Evolutionary conservation across 208 protist genomes (phyloP).

Genomic region (Jaenimonas drosophilae): DNA sequence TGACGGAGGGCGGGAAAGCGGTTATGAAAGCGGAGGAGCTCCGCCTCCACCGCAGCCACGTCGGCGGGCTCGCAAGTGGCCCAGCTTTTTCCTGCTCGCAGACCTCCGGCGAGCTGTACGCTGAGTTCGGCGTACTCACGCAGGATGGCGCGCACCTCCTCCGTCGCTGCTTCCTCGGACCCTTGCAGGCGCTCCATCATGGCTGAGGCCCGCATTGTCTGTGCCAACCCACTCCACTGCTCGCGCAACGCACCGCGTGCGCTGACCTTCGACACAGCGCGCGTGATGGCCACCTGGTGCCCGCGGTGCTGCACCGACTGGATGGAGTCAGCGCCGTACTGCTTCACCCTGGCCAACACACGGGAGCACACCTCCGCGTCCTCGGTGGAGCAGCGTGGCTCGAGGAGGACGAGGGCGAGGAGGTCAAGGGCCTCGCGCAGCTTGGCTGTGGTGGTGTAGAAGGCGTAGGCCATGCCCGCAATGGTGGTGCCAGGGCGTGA

Average conservation of each 20-base stretch:
- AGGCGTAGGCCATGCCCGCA: conserved; percentile 57
- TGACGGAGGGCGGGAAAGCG: conserved; percentile 12
- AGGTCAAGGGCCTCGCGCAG: conserved; percentile 67
- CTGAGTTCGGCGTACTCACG: conserved; percentile 27
- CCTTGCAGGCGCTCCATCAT: conserved; percentile 65
- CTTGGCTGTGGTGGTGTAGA: conserved; percentile 84
- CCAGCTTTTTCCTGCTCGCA: conserved; percentile 53
- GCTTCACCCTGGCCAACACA: conserved; percentile 55
- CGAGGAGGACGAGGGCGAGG: conserved; percentile 43
- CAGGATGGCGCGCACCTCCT: conserved; percentile 23
- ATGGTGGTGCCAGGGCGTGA: conserved; percentile 33
- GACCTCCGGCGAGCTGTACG: conserved; percentile 21
- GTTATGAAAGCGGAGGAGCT: conserved; percentile 28
- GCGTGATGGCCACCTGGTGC: conserved; percentile 53
- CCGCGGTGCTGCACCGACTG: conserved; percentile 66
- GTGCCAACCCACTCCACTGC: conserved; percentile 62
- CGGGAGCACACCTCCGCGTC: conserved; percentile 67
- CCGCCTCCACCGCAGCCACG: conserved; percentile 32
- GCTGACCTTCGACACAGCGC: conserved; percentile 55
- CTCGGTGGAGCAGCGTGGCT: conserved; percentile 41
- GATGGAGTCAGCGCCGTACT: conserved; percentile 46
- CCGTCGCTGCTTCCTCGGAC: conserved; percentile 15
- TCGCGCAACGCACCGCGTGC: conserved; percentile 47
- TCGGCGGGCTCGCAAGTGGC: conserved; percentile 77
- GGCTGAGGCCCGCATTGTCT: conserved; percentile 43